These are phyloP conservation scores for Suhomyces taliae DNA, from an alignment of 1,139 yeast species.

Conservation along the genomic window DNA sequence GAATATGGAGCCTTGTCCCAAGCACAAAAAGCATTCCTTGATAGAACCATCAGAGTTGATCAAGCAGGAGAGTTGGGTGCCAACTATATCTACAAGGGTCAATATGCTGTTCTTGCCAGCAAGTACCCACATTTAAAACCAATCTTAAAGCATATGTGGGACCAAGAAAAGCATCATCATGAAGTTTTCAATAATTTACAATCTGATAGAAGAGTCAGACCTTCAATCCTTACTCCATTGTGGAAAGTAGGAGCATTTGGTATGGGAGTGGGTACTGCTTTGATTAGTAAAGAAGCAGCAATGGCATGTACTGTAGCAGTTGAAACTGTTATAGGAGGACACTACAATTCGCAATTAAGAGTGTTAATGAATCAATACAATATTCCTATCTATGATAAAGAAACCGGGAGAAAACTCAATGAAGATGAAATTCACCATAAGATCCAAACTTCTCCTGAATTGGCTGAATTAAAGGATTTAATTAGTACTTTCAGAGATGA, in stretches of 20 bases:
- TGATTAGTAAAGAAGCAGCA: slow-evolving; percentile 91
- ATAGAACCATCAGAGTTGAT: slow-evolving; percentile 82
- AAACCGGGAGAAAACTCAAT: slow-evolving; percentile 33
- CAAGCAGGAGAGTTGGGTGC: slow-evolving; percentile 99
- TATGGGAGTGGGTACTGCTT: slow-evolving; percentile 84
- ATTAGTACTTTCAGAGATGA: slow-evolving; percentile 87
- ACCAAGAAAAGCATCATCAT: slow-evolving; percentile 91
- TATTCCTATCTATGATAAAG: slow-evolving; percentile 45
- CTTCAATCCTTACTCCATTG: slow-evolving; percentile 83
- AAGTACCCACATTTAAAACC: slow-evolving; percentile 72
- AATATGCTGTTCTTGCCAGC: slow-evolving; percentile 70
- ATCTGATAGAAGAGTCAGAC: slow-evolving; percentile 77
- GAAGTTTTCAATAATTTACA: slow-evolving; percentile 79
- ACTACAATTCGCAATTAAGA: slow-evolving; percentile 87
- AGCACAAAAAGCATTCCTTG: slow-evolving; percentile 71
- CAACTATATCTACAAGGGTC: slow-evolving; percentile 89
- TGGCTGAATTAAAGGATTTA: slow-evolving; percentile 55
- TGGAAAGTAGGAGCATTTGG: slow-evolving; percentile 93
- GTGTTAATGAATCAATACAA: slow-evolving; percentile 63
- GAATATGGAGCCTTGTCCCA: slow-evolving; percentile 46
- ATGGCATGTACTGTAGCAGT: slow-evolving; percentile 99
- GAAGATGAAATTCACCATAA: slow-evolving; percentile 25
- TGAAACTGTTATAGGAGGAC: slow-evolving; percentile 96
- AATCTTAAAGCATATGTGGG: slow-evolving; percentile 94
- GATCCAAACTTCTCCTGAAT: slow-evolving; percentile 50